Evolutionary conservation across 2,329 filamentous ascomycete species (phyloP).

Genomic region (Simplicillium aogashimaense): DNA sequence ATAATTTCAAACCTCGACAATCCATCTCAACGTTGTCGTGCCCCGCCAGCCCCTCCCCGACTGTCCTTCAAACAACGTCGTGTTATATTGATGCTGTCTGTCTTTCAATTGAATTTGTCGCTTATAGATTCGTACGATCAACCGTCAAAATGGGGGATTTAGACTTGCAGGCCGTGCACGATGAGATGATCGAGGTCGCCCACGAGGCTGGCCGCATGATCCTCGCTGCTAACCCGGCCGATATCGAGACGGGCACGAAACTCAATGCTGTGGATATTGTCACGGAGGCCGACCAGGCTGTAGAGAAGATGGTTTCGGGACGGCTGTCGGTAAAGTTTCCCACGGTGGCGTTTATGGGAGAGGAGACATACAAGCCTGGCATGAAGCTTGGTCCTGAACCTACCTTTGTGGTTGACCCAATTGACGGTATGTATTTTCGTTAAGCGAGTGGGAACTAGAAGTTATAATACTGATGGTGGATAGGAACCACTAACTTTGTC

Average conservation of each 20-base stretch:
- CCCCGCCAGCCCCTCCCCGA: slow-evolving; percentile 4
- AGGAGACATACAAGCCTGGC: slow-evolving; percentile 67
- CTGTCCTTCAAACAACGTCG: not conserved
- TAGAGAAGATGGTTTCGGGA: slow-evolving; percentile 51
- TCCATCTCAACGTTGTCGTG: not conserved
- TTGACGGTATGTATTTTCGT: slow-evolving; percentile 45
- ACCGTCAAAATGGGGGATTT: slow-evolving; percentile 38
- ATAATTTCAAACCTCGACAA: not conserved
- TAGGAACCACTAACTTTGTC: slow-evolving; percentile 64
- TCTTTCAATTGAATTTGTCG: not conserved
- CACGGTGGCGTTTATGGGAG: slow-evolving; percentile 56
- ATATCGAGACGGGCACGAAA: slow-evolving; percentile 49
- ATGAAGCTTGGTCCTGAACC: slow-evolving; percentile 51
- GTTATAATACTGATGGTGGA: not conserved
- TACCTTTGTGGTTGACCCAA: slow-evolving; percentile 74
- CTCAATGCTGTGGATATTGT: slow-evolving; percentile 61
- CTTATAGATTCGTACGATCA: not conserved
- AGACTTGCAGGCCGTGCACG: slow-evolving; percentile 51
- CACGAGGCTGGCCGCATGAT: slow-evolving; percentile 58
- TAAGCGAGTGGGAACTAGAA: not conserved
- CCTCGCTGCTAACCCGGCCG: slow-evolving; percentile 47
- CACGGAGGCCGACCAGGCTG: slow-evolving; percentile 56
- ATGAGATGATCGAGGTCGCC: slow-evolving; percentile 49
- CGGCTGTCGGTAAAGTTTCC: slow-evolving; percentile 45
- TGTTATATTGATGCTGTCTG: not conserved